Evolutionary conservation across 1,284 basidiomycete species (phyloP), one percentile per base, ranked within the genome.

Genomic region (Abortiporus biennis): DNA sequence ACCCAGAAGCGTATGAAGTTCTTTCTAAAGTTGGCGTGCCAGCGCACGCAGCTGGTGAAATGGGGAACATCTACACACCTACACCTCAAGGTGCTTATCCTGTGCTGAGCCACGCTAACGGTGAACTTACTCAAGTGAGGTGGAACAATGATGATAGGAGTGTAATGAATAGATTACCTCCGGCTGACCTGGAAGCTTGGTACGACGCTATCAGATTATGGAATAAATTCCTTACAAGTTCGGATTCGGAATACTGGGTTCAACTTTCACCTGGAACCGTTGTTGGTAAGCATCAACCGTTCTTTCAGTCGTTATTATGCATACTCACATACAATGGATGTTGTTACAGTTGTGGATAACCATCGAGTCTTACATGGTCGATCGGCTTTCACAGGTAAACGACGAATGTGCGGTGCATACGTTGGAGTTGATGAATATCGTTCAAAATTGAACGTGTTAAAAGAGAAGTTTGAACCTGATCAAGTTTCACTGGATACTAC

Each of bases 141-240:
- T 98, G 93, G 89, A 99, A 98, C 59, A 95, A 93, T 47, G 90
- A 95, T 54, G 95, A 99, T 61, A 69, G 95, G 36, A 92, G 89
- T 47, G 84, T 85, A 0, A 73, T 95, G 72, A 69, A 66, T 48
- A 63, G 73, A 54, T 44, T 92, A 53, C 69, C 70, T 6, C 64
- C 78, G 0, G 68, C 69, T 6, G 56, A 78, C 45, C 75, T 93
- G 2, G 81, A 85, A 52, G 67, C 72, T 38, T 93, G 89, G 89
- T 97, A 98, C 59, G 72, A 82, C 32, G 92, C 93, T 1, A 77
- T 93, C 32, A 69, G 83, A 37, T 66, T 68, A 15, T 97, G 91
- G 87, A 75, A 97, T 52, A 67, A 74, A 43, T 72, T 86, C 36
- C 61, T 95, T 40, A 86, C 82, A 15, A 85, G 81, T 47, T 64